These are phyloP conservation scores for Pseudocercospora ulei DNA, from an alignment of 2,329 filamentous ascomycete species.

Conservation along the genomic window DNA sequence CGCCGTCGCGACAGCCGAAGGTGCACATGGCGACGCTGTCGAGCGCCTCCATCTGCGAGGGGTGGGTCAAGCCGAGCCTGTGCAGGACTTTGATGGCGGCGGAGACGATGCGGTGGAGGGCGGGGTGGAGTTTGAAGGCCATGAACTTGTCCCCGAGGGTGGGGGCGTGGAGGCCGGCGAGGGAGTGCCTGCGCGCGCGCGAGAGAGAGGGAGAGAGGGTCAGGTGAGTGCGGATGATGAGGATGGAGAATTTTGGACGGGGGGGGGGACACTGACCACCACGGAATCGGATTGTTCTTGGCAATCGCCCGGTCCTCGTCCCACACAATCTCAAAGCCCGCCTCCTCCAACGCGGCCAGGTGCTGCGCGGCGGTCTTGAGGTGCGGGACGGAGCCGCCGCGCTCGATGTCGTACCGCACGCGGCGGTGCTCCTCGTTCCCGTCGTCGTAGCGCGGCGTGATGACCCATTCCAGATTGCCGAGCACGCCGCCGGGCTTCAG, in stretches of 20 bases:
- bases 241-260: too few species aligned
- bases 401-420: constrained; percentile 28
- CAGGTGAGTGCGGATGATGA: too few species aligned
- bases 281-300: constrained; percentile 19
- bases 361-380: constrained; percentile 24
- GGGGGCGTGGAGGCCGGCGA: constrained; percentile 1
- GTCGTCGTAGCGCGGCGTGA: constrained; percentile 29
- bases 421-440: constrained; percentile 22
- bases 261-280: constrained; percentile 16
- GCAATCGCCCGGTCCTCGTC: constrained; percentile 27
- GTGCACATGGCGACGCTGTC: constrained; percentile 6
- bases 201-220: too few species aligned
- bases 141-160: background rate
- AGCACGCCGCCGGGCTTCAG: constrained; percentile 29
- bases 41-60: constrained; percentile 8
- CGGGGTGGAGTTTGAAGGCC: background rate
- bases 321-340: constrained; percentile 27
- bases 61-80: constrained; percentile 3
- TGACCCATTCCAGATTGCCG: constrained; percentile 31
- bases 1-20: constrained; percentile 32
- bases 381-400: constrained; percentile 28
- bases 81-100: constrained; percentile 1
- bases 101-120: background rate
- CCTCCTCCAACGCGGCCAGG: constrained; percentile 21
- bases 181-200: background rate